These are phyloP conservation scores for Pterocarpus macrocarpus DNA, from an alignment of 306 rosid genomes.

Conservation along the genomic window DNA sequence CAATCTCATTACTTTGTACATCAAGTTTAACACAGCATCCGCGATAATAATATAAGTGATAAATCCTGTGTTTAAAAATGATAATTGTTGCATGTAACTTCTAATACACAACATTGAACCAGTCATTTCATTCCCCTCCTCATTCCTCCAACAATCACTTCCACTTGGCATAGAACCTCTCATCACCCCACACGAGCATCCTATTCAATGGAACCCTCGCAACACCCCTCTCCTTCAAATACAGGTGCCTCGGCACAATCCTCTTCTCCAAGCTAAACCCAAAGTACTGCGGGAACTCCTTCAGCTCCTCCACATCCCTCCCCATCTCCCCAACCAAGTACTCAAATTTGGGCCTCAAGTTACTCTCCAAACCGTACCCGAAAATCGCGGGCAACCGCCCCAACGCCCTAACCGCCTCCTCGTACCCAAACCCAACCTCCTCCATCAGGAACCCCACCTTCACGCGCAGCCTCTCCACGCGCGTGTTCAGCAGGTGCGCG, in stretches of 20 bases:
- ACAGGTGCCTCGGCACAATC: conserved; percentile 77
- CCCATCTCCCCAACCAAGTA: conserved; percentile 75
- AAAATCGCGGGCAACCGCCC: conserved; percentile 76
- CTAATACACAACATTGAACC: too few species aligned
- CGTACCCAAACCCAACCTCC: conserved; percentile 62
- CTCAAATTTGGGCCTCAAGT: conserved; percentile 68
- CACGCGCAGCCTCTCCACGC: conserved; percentile 64
- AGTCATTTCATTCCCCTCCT: too few species aligned
- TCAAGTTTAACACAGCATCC: too few species aligned
- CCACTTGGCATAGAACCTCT: conserved; percentile 72
- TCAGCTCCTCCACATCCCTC: conserved; percentile 74
- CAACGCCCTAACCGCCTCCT: conserved; percentile 61
- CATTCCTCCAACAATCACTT: conserved; percentile 18
- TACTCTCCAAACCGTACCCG: conserved; percentile 75
- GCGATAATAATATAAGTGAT: too few species aligned
- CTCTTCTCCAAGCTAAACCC: conserved; percentile 77
- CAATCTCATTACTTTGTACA: too few species aligned
- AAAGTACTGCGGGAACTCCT: conserved; percentile 76
- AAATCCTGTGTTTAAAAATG: too few species aligned
- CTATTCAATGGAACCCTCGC: conserved; percentile 67
- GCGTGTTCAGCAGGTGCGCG: conserved; percentile 77
- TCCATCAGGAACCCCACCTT: conserved; percentile 62
- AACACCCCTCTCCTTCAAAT: conserved; percentile 67
- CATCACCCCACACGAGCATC: conserved; percentile 79
- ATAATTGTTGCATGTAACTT: too few species aligned